Conservation (phyloP, 768 basidiomycete genomes). For the Suillus decipiens region DNA sequence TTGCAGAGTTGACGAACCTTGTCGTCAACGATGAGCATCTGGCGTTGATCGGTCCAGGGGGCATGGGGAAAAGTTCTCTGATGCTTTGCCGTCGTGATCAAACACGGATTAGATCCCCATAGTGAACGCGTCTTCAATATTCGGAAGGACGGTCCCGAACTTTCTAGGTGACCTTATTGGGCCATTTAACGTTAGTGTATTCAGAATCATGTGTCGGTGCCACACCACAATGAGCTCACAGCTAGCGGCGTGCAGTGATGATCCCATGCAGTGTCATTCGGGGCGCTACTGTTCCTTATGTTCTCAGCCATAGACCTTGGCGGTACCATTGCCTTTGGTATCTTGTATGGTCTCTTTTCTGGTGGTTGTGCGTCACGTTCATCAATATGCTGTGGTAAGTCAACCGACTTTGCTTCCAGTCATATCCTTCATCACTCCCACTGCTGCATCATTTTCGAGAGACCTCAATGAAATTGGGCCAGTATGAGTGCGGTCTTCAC, state of each 20-base stretch:
- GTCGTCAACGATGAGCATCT: no score
- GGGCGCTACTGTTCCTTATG: slow-evolving; percentile 50
- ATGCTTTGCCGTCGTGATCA: neutral
- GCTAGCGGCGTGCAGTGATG: slow-evolving; percentile 35
- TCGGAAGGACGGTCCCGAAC: slow-evolving; percentile 62
- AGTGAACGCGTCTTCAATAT: slow-evolving; percentile 52
- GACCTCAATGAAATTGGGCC: slow-evolving; percentile 51
- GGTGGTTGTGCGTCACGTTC: slow-evolving; percentile 45
- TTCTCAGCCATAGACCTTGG: slow-evolving; percentile 45
- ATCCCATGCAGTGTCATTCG: slow-evolving; percentile 43
- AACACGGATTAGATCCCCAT: slow-evolving; percentile 43
- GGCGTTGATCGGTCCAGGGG: no score
- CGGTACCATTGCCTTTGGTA: slow-evolving; percentile 45
- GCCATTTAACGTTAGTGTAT: slow-evolving; percentile 44
- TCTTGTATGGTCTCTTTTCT: slow-evolving; percentile 58
- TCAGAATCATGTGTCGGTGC: slow-evolving; percentile 13
- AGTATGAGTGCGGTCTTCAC: slow-evolving; percentile 16
- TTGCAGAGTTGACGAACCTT: no score
- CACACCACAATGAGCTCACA: slow-evolving; percentile 9
- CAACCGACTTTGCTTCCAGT: slow-evolving; percentile 27
- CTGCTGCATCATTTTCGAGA: slow-evolving; percentile 31
- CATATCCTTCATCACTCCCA: slow-evolving; percentile 42
- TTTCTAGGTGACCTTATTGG: slow-evolving; percentile 51
- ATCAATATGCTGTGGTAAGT: neutral
- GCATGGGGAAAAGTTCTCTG: no score